Evolutionary conservation across 1,139 yeast species (phyloP), one percentile per base, ranked within the genome.

Genomic region (Maudiozyma humilis): DNA sequence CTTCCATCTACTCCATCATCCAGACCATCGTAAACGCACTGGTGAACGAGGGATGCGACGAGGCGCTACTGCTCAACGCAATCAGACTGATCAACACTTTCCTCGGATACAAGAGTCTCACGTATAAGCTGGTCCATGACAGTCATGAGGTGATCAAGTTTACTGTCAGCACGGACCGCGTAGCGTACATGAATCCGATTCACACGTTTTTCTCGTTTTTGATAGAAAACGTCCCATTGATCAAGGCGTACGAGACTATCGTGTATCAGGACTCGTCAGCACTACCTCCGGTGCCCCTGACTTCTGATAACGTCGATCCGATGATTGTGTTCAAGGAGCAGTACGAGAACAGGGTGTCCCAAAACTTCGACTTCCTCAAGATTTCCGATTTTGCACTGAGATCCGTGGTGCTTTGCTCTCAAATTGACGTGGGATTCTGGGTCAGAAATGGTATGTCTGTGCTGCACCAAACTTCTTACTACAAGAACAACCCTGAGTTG

Each of bases 381-480:
- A 65, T 78, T 16, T 69, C 82, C 0, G 87, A 80, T 57, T 64
- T 72, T 38, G 71, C 84, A 0, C 63, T 83, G 41, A 69, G 84
- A 55, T 71, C 81, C 17, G 66, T 79, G 10, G 84, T 78, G 0
- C 60, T 78, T 36, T 73, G 73, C 10, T 63, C 76, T 2, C 85
- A 79, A 53, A 71, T 78, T 4, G 73, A 71, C 44, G 62, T 72
- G 3, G 82, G 82, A 0, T 74, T 75, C 48, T 79, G 86, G 86
- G 73, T 79, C 3, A 70, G 85, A 60, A 79, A 79, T 53, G 86
- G 86, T n/a, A 54, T 67, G 40, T 66, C 75, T 5, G 74, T 73
- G 2, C 62, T 77, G 2, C 69, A 72, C 40, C 79, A 76, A 52
- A 75, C 68, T 2, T 52, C 61, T 2, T 56, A 62, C 7, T 68